Evolutionary conservation across 176 grass and related monocot species (phyloP).

Genomic region (Triticum turgidum): DNA sequence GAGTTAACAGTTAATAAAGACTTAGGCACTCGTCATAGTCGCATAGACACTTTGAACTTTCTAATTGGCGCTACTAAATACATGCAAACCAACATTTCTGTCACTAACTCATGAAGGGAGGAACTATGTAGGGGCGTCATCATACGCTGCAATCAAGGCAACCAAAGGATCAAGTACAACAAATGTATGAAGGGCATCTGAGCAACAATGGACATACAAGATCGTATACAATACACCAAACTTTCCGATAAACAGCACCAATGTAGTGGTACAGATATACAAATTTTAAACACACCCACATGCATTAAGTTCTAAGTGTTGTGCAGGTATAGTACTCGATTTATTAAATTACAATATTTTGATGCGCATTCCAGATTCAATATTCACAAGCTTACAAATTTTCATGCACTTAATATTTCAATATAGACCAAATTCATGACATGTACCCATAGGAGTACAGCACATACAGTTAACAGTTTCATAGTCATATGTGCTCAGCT

Average conservation of each 20-base stretch:
- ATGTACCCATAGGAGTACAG: neutral
- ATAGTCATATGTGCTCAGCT: neutral
- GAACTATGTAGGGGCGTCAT: neutral
- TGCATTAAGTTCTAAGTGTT: neutral
- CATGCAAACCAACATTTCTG: conserved; percentile 9
- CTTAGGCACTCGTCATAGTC: neutral
- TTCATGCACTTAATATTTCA: neutral
- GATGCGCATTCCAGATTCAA: neutral
- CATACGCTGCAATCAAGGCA: neutral
- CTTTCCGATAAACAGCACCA: neutral
- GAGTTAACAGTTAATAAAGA: neutral
- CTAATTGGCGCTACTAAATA: neutral
- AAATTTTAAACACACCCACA: neutral
- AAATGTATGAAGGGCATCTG: neutral
- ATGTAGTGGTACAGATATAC: conserved; percentile 3
- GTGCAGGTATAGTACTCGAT: neutral
- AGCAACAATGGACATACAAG: neutral
- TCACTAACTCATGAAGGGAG: conserved; percentile 9
- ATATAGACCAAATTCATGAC: neutral
- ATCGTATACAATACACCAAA: neutral
- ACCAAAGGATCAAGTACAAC: neutral
- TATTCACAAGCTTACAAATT: neutral
- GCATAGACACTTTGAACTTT: neutral
- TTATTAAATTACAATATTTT: conserved; percentile 14
- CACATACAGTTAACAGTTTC: neutral